Evolutionary conservation across 2,329 filamentous ascomycete genomes (phyloP).

Genomic region (Knufia fluminis): DNA sequence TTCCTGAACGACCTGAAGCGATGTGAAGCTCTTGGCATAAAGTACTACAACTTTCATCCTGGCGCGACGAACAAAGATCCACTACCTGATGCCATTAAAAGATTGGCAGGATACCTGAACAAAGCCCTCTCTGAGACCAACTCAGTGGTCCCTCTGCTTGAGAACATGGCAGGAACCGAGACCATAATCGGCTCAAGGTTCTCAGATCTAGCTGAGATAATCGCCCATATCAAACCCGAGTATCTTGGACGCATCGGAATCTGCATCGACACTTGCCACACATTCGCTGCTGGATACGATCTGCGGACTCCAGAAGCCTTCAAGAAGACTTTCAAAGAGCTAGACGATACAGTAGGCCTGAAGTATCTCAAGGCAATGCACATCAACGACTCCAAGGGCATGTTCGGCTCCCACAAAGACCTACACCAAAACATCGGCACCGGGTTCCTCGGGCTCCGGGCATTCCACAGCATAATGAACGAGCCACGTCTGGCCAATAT

Average conservation of each 20-base stretch:
- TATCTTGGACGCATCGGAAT: conserved; percentile 81
- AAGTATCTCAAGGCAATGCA: conserved; percentile 78
- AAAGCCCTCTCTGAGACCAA: conserved; percentile 66
- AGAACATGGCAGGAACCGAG: conserved; percentile 89
- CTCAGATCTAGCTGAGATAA: conserved; percentile 78
- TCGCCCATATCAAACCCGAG: conserved; percentile 57
- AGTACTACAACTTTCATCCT: conserved; percentile 96
- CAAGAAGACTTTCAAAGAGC: conserved; percentile 60
- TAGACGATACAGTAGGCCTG: conserved; percentile 68
- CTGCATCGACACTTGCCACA: conserved; percentile 93
- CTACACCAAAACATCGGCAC: conserved; percentile 95
- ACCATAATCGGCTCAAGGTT: conserved; percentile 81
- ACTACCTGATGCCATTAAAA: conserved; percentile 59
- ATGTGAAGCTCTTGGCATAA: conserved; percentile 77
- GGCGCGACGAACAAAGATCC: conserved; percentile 65
- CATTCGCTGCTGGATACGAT: conserved; percentile 91
- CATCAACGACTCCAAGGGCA: conserved; percentile 92
- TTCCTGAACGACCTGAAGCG: conserved; percentile 83
- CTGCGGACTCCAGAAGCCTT: conserved; percentile 68
- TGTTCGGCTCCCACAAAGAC: conserved; percentile 70
- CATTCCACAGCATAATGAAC: conserved; percentile 89
- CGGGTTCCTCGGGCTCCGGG: conserved; percentile 79
- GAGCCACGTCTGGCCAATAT: conserved; percentile 63
- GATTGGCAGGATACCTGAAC: conserved; percentile 77
- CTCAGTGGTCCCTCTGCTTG: conserved; percentile 71